These are phyloP conservation scores for Cystoderma amianthinum DNA, from an alignment of 768 basidiomycete genomes.

Conservation along the genomic window DNA sequence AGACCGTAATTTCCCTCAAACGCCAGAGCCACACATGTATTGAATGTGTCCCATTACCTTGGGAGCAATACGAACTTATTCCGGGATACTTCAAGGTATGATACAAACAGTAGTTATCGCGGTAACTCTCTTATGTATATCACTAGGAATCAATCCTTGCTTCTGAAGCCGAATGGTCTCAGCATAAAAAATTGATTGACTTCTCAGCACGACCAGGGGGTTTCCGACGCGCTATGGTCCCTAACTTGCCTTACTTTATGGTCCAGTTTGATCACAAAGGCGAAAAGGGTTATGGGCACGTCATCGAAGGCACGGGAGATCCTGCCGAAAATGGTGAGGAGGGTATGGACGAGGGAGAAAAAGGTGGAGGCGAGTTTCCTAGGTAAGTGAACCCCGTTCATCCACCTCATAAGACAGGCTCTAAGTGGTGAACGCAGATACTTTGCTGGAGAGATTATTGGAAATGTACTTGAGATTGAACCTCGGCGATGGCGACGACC, in stretches of 20 bases:
- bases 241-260: constrained; percentile 98
- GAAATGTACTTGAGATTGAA: constrained; percentile 83
- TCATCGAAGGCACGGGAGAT: constrained; percentile 87
- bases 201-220: constrained; percentile 88
- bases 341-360: constrained; percentile 77
- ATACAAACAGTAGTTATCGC: constrained; percentile 5
- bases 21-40: constrained; percentile 89
- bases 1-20: constrained; percentile 84
- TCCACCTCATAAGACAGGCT: neutral
- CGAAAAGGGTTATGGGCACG: constrained; percentile 96
- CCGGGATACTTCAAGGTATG: constrained; percentile 90
- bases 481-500: constrained; percentile 83
- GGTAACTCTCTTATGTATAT: neutral
- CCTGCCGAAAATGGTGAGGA: constrained; percentile 54
- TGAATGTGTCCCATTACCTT: constrained; percentile 90
- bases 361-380: constrained; percentile 89
- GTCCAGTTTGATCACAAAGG: constrained; percentile 98
- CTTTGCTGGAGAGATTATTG: constrained; percentile 93
- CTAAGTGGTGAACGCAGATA: constrained; percentile 45
- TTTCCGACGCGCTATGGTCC: constrained; percentile 91
- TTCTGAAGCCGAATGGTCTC: constrained; percentile 96
- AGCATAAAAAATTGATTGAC: constrained; percentile 95
- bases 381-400: too few relatives aligned
- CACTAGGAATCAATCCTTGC: constrained; percentile 84
- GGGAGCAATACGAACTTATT: constrained; percentile 78